Conservation (phyloP, 768 basidiomycete genomes). For the Termitomyces sp. region DNA sequence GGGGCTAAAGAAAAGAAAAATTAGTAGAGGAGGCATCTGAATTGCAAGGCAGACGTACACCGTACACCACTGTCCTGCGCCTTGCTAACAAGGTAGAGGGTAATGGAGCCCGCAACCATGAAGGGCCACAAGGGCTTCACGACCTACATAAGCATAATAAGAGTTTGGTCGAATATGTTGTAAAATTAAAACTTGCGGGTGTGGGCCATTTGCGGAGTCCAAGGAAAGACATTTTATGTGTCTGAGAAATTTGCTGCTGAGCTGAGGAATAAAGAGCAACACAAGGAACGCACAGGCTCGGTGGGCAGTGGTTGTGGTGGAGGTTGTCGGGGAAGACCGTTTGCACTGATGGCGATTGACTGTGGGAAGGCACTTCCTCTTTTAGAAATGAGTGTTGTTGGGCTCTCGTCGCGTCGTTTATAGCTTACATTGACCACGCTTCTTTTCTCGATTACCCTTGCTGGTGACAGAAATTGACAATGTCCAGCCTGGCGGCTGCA, state of each 20-base stretch:
- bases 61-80: slow-evolving; percentile 65
- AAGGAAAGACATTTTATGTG: slow-evolving; percentile 60
- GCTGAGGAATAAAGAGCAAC: neutral
- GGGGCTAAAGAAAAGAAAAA: slow-evolving; percentile 38
- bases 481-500: slow-evolving; percentile 20
- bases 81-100: slow-evolving; percentile 61
- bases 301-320: slow-evolving; percentile 19
- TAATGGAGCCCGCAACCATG: slow-evolving; percentile 58
- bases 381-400: slow-evolving; percentile 2
- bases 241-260: slow-evolving; percentile 3
- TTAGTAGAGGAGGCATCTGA: neutral
- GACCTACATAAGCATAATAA: slow-evolving; percentile 37
- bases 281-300: slow-evolving; percentile 3
- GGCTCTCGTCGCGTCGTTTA: neutral
- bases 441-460: neutral
- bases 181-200: slow-evolving; percentile 46
- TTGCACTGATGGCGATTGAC: slow-evolving; percentile 22
- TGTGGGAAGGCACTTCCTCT: slow-evolving; percentile 26
- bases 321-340: slow-evolving; percentile 36
- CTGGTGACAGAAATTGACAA: neutral
- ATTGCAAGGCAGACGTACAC: slow-evolving; percentile 44
- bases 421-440: neutral
- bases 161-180: slow-evolving; percentile 2
- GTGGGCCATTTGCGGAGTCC: slow-evolving; percentile 80
- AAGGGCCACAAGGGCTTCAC: slow-evolving; percentile 78